Evolutionary conservation across 805 yeast genomes (phyloP), one percentile per base, ranked within the genome.

Genomic region (Myxozyma mucilagina): DNA sequence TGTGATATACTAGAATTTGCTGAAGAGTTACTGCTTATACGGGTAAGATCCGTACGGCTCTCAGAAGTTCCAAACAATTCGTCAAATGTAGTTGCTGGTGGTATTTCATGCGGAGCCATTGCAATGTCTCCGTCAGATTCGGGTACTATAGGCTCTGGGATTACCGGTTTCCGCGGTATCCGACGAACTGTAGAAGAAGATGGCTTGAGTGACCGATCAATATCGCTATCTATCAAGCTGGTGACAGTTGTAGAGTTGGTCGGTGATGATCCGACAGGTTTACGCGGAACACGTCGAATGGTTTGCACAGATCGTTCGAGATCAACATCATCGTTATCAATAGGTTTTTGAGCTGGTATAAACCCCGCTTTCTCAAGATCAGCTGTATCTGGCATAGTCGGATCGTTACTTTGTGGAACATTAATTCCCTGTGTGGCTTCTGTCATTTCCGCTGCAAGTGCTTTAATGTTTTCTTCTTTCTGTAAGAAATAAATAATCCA

Each of bases 401-500:
- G 29, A 4, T 20, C 16, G 31, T 24, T 44, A 20, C 43, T n/a
- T n/a, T 32, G 20, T 35, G 32, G 29, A 1, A 13, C 16, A 29
- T 24, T 44, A 20, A 43, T 20, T n/a, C 18, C 11, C 45, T 34
- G 36, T 10, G 48, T 8, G 18, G 44, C 51, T 31, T 43, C 51
- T 5, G 57, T 45, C 56, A 53, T 57, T 32, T 53, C 55, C 14
- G 47, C 50, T 14, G 66, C 66, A 14, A 63, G 42, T 5, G 53
- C 65, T 42, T 63, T 47, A 8, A 63, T 56, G 45, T 56, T 63
- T 35, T 63, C 64, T 35, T 63, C 66, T 39, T 53, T 59, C 29
- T 63, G 66, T 36, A 63, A 49, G 20, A 67, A 56, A 16, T 54
- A 47, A 38, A 67, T 55, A 41, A 67, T 67, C 61, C 68, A 60